Evolutionary conservation across 345 rosid genomes (phyloP).

Genomic region (Limnanthes douglasii): DNA sequence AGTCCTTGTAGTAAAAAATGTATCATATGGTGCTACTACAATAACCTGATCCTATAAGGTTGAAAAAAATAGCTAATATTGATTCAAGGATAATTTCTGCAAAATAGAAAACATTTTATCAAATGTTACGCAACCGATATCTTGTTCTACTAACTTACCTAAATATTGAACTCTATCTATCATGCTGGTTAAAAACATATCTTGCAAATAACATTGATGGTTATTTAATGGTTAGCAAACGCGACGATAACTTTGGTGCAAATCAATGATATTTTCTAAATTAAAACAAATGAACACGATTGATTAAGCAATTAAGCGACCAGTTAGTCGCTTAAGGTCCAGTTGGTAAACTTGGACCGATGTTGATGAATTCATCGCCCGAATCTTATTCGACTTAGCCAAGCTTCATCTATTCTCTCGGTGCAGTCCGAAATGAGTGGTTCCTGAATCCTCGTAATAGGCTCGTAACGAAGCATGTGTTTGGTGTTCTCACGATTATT

Average conservation of each 20-base stretch:
- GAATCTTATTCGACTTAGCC: too few species aligned
- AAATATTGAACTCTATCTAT: constrained; percentile 44
- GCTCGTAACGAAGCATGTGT: too few species aligned
- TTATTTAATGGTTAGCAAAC: constrained; percentile 60
- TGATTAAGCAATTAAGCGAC: constrained; percentile 67
- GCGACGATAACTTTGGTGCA: constrained; percentile 72
- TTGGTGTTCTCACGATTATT: too few species aligned
- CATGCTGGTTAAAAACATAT: constrained; percentile 27
- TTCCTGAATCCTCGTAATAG: too few species aligned
- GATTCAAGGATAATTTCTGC: constrained; percentile 26
- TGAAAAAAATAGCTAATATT: constrained; percentile 30
- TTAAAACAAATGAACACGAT: constrained; percentile 27
- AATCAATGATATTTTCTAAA: constrained; percentile 20
- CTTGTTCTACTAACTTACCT: constrained; percentile 50
- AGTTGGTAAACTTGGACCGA: too few species aligned
- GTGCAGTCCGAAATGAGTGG: too few species aligned
- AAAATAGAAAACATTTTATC: constrained; percentile 14
- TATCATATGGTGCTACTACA: constrained; percentile 48
- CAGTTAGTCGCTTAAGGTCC: too few species aligned
- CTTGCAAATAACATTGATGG: constrained; percentile 27
- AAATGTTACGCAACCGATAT: constrained; percentile 17
- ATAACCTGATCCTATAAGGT: constrained; percentile 61
- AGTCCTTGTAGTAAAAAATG: constrained; percentile 31
- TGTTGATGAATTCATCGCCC: too few species aligned
- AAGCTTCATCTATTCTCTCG: too few species aligned